Percentiles rank a stretch among this genome's conserved stretches.
Conservation (phyloP, 192 early-diverging fungal genomes). For the Backusella macrospora region DNA sequence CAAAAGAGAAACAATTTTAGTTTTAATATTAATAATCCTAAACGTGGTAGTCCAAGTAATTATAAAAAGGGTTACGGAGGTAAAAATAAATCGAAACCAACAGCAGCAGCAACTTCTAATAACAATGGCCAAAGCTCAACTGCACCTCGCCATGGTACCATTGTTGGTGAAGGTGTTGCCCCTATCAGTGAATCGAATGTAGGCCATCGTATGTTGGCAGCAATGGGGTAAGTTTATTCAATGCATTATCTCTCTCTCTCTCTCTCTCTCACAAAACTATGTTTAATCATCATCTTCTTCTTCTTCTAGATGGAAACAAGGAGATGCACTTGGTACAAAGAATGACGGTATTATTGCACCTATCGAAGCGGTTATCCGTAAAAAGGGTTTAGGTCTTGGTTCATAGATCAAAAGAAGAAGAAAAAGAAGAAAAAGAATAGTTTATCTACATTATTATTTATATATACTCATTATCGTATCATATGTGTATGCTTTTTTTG, state of each 20-base stretch:
- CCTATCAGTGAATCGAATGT: conserved; percentile 61
- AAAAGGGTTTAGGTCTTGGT: conserved; percentile 48
- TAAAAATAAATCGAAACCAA: not conserved
- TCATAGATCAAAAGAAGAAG: conserved; percentile 24
- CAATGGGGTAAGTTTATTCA: conserved; percentile 60
- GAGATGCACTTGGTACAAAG: conserved; percentile 48
- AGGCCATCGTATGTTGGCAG: conserved; percentile 69
- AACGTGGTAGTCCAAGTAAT: not conserved
- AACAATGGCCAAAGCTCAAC: not conserved
- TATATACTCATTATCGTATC: not conserved
- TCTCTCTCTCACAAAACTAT: not conserved
- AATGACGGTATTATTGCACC: conserved; percentile 51
- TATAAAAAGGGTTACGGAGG: not conserved
- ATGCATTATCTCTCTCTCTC: too few relatives aligned
- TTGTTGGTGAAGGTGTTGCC: conserved; percentile 58
- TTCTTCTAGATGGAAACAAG: conserved; percentile 50
- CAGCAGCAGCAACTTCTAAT: not conserved
- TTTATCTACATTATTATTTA: not conserved
- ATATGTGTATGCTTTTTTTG: not conserved
- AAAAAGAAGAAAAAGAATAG: not conserved
- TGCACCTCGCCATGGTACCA: conserved; percentile 46
- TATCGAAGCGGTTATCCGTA: conserved; percentile 56
- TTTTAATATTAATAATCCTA: not conserved
- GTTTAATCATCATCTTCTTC: too few relatives aligned
- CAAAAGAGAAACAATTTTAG: not conserved